Conservation (phyloP, 805 yeast species). For the Kockiozyma suomiensis region DNA sequence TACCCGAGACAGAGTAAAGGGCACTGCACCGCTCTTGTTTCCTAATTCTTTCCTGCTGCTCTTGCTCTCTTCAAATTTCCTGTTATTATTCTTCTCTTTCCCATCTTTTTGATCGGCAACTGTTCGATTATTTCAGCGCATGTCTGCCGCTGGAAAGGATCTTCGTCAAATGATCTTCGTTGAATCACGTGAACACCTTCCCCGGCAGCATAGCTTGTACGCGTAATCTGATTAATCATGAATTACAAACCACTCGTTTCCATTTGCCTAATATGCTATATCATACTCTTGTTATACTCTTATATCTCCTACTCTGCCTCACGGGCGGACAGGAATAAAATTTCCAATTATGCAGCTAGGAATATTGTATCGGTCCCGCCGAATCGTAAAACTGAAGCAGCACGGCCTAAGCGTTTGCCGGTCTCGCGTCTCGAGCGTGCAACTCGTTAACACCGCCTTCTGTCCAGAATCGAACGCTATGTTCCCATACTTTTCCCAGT, state of each 20-base stretch:
- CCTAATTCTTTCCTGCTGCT: background rate
- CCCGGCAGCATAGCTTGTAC: too few species aligned
- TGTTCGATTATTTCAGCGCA: too few species aligned
- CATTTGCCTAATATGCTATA: too few species aligned
- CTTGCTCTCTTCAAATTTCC: background rate
- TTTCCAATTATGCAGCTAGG: conserved; percentile 97
- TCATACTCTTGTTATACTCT: too few species aligned
- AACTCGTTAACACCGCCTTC: conserved; percentile 90
- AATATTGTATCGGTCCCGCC: conserved; percentile 89
- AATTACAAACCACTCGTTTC: too few species aligned
- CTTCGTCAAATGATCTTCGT: too few species aligned
- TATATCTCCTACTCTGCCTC: background rate
- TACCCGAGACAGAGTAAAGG: too few species aligned
- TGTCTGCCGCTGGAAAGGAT: too few species aligned
- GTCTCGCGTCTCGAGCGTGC: conserved; percentile 80
- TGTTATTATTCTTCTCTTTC: too few species aligned
- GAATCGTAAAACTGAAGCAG: conserved; percentile 90
- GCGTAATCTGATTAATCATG: too few species aligned
- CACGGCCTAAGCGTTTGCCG: conserved; percentile 80
- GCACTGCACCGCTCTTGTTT: background rate
- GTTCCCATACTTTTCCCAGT: conserved; percentile 97
- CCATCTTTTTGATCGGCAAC: too few species aligned
- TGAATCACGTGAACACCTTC: too few species aligned
- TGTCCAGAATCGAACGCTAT: conserved; percentile 95
- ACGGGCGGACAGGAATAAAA: conserved; percentile 72